Evolutionary conservation across 2,329 filamentous ascomycete species (phyloP), one percentile per base, ranked within the genome.

Genomic region (Orbilia ellipsospora): DNA sequence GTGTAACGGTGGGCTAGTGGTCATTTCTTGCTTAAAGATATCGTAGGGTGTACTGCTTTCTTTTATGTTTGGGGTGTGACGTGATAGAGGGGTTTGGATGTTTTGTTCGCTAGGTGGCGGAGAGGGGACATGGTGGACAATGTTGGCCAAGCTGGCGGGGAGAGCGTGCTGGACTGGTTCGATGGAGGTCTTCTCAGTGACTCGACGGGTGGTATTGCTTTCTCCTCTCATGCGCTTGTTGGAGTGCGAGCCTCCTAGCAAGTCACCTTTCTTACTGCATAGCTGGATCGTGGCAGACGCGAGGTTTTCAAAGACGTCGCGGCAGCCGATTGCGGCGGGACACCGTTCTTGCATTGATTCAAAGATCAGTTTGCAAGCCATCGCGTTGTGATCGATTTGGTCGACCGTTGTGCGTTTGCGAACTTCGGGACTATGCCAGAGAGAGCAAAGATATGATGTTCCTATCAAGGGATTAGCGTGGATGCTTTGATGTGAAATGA

Each of bases 371-470:
- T 78, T 77, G 55, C 78, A 78, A 10, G 78, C 74, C 55, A 77
- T 61, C 18, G 73, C 78, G 52, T 79, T 76, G 44, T 77, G 77
- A 48, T 80, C 78, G 18, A 79, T 79, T 52, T 78, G 66, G 42
- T 79, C 79, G 8, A 80, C 76, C 0, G 78, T 75, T n/a, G 79
- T 78, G 50, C 69, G 69, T 16, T 73, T 73, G 10, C 78, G 78
- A n/a, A 80, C 78, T 23, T 78, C 77, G 4, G 60, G 72, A 50
- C 77, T 79, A 48, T 80, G 78, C 79, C 79, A 80, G 16, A 80
- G 44, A 2, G 79, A 77, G 28, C 78, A 80, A 10, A 80, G 69
- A 68, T 79, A 80, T 13, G 79, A 80, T 42, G 79, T 80, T 12
- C 79, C 77, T 78, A 48, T 36, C 5, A 6, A 36, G 10, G 5